Evolutionary conservation across 192 early-diverging fungal species (phyloP), one percentile per base, ranked within the genome.

Genomic region (Powellomyces hirtus): DNA sequence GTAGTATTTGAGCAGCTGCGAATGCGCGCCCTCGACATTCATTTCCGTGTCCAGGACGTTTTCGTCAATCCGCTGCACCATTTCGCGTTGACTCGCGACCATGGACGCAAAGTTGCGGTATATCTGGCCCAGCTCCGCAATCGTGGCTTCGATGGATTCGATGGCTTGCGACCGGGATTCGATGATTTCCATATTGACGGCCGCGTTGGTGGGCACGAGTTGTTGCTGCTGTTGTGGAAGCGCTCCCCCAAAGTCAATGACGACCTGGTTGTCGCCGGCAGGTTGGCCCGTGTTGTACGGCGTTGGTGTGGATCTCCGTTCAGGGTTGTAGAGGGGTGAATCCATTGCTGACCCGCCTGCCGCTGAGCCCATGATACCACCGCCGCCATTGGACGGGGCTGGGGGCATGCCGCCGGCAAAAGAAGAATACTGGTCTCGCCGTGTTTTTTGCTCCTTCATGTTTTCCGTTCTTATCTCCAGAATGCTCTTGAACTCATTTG

Each of bases 391-490:
- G 1, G 66, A n/a, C 14, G 40, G 58, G 24, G 36, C 36, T 26
- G 33, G 14, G 6, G 66, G 60, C 20, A 59, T 36, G 37, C 34
- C 94, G 14, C 30, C 64, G 13, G 64, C 13, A 40, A 66, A 66
- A 14, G 64, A 66, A 79, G 76, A 75, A 73, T 97, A 98, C 77
- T 99, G 94, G 46, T 99, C 96, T 44, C 90, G 80, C 55, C 96
- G 82, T 36, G 75, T 81, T 53, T 94, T 95, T 55, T 94, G 88
- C 40, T 92, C 92, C 81, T 93, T 94, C 85, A 99, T 89, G 76
- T 98, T 98, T 77, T 93, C 77, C 5, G 93, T 97, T 24, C 97
- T 84, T 36, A 98, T 85, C 73, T 99, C 94, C n/a, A 99, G 79
- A 8, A 99, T 91, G 66, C 93, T 88, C 72, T 97, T 98, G 71